Base-by-base conservation (phyloP, 1,284 basidiomycete genomes). In the Fomes fomentarius region DNA sequence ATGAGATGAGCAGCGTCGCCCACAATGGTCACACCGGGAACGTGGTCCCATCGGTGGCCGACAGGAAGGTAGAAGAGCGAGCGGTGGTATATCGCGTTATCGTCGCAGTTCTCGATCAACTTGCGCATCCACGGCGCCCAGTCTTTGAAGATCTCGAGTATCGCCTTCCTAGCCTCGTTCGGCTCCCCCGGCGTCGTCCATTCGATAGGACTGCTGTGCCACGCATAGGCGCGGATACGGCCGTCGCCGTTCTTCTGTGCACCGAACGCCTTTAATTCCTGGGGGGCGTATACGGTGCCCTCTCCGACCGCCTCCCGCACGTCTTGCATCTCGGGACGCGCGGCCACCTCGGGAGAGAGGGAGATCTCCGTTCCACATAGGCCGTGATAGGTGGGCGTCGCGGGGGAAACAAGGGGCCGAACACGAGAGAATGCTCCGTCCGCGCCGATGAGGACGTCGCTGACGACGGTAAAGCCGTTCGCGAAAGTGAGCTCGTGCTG, bases 1-100 rank as follows among this genome's bases (percentile, higher is more conserved):
- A 80, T 80, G 17, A 77, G 61, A 56, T 81, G 79, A 8, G 78
- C 78, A 5, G 78, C 77, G 56, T 80, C 78, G 2, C 78, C 79
- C 15, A 75, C 48, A 14, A 75, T 50, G 21, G 67, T 68, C 28
- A 58, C 51, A 2, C 63, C 52, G 0, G 41, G 14, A 14, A 39
- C 47, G 40, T 58, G 53, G 17, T 31, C 33, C 57, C 57, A 55
- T 15, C 47, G 46, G 15, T 58, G 50, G 28, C 53, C 57, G 24
- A 52, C 42, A 4, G 52, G 46, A 19, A 58, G 50, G 14, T 47
- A 37, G 47, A 50, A 58, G 28, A 58, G 50, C 15, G 57, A 26
- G n/a, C 57, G 51, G 1, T 45, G 56, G 45, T 50, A 54, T 33
- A 57, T 47, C 38, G 56, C 44, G 10, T 15, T 11, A 11, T 53